Conservation (phyloP, 805 yeast species). For the Saccharomycopsis olivae region DNA sequence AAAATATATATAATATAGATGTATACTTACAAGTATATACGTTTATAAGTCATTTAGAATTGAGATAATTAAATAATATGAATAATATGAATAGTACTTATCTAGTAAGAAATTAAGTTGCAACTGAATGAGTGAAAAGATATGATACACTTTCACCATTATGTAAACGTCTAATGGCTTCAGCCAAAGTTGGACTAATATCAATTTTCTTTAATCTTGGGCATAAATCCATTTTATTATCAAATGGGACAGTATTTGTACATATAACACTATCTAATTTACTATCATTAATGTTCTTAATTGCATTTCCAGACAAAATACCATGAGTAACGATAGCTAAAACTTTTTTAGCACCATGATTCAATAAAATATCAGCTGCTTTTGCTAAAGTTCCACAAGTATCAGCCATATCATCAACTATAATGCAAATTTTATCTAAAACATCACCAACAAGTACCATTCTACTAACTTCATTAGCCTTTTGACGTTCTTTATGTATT, state of each 20-base stretch:
- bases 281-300: constrained; percentile 57
- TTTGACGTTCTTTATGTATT: constrained; percentile 75
- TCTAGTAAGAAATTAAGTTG: too few relatives aligned
- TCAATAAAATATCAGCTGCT: constrained; percentile 66
- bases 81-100: too few relatives aligned
- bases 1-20: too few relatives aligned
- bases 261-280: constrained; percentile 62
- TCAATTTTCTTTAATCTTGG: constrained; percentile 61
- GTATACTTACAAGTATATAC: too few relatives aligned
- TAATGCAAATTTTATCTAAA: constrained; percentile 58
- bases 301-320: constrained; percentile 64
- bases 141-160: constrained; percentile 81
- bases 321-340: constrained; percentile 82
- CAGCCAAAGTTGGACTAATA: constrained; percentile 65
- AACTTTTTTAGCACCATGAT: constrained; percentile 59
- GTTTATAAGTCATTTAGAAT: too few relatives aligned
- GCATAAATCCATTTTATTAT: constrained; percentile 46
- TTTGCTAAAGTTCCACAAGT: constrained; percentile 81
- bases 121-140: constrained; percentile 64
- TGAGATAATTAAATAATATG: too few relatives aligned
- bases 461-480: constrained; percentile 73
- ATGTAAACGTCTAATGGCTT: constrained; percentile 74
- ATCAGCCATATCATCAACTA: constrained; percentile 86
- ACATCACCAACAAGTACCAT: constrained; percentile 87
- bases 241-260: constrained; percentile 73